Evolutionary conservation across 2,329 filamentous ascomycete genomes (phyloP).

Genomic region (Arthrobotrys megalospora): DNA sequence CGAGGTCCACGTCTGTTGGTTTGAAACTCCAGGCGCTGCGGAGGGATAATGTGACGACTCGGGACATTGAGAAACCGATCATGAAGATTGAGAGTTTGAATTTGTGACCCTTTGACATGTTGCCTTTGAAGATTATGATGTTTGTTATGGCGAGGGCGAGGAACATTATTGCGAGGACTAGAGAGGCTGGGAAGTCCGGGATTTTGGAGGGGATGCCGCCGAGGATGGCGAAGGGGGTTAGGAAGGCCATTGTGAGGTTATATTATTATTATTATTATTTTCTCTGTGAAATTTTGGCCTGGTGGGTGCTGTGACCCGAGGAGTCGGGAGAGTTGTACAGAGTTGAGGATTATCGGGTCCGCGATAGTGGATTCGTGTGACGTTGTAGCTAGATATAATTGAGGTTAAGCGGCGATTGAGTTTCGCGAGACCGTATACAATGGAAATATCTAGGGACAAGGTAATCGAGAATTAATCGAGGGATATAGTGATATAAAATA

Average conservation of each 20-base stretch:
- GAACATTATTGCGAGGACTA: conserved; percentile 53
- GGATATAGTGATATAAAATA: not conserved
- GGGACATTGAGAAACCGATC: conserved; percentile 64
- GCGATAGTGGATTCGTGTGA: conserved; percentile 19
- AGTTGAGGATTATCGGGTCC: conserved; percentile 1
- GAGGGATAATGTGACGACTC: conserved; percentile 69
- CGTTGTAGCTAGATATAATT: not conserved
- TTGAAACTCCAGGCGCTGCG: conserved; percentile 72
- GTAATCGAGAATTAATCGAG: not conserved
- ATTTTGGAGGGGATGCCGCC: conserved; percentile 57
- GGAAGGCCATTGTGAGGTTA: conserved; percentile 10
- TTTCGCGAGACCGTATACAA: not conserved
- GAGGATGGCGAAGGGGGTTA: conserved; percentile 41
- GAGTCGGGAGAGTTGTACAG: not conserved
- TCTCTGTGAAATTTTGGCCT: not conserved
- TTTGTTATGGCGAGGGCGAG: conserved; percentile 57
- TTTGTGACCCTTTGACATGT: conserved; percentile 70
- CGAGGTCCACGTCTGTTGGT: conserved; percentile 68
- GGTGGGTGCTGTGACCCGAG: conserved; percentile 11
- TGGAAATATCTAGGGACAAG: not conserved
- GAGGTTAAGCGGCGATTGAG: not conserved
- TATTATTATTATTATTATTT: conserved; percentile 2
- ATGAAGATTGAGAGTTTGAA: conserved; percentile 59
- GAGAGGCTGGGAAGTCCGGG: conserved; percentile 55
- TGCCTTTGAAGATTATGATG: conserved; percentile 55